These are phyloP conservation scores for Medicago lupulina DNA, from an alignment of 306 rosid genomes.

Conservation along the genomic window DNA sequence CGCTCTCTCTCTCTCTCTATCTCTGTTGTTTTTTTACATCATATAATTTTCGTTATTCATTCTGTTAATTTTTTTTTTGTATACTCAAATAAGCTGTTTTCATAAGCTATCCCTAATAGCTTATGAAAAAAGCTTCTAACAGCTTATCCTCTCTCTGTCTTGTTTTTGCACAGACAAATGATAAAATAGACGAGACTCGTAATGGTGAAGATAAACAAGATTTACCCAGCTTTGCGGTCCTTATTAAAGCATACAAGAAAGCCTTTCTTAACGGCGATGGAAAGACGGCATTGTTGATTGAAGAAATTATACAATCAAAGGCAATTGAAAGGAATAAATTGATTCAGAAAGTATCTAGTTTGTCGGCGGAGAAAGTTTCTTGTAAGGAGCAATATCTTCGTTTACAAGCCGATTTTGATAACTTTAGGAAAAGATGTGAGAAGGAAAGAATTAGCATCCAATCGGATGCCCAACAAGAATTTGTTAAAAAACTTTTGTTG, in stretches of 20 bases:
- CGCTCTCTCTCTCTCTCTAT: slow-evolving; percentile 39
- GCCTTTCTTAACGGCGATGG: slow-evolving; percentile 66
- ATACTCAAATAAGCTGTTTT: too few species aligned
- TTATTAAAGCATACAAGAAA: slow-evolving; percentile 69
- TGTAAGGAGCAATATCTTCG: slow-evolving; percentile 75
- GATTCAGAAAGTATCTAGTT: slow-evolving; percentile 54
- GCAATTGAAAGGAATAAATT: slow-evolving; percentile 60
- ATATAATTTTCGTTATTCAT: neutral
- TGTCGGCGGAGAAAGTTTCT: slow-evolving; percentile 62
- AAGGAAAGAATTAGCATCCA: slow-evolving; percentile 64
- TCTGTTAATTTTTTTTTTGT: neutral
- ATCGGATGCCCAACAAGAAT: slow-evolving; percentile 68
- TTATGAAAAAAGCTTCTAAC: too few species aligned
- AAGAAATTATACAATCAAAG: slow-evolving; percentile 50
- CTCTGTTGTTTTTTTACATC: neutral
- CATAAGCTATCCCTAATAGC: too few species aligned
- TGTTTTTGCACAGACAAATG: slow-evolving; percentile 47
- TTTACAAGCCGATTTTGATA: slow-evolving; percentile 93
- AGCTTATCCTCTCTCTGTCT: too few species aligned
- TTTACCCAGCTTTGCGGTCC: slow-evolving; percentile 52
- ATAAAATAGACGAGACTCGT: slow-evolving; percentile 45
- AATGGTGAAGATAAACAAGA: slow-evolving; percentile 40
- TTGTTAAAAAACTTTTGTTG: slow-evolving; percentile 73
- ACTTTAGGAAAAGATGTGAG: slow-evolving; percentile 78
- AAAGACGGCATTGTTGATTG: slow-evolving; percentile 52